Percentiles rank a stretch among this genome's conserved stretches.
These are phyloP conservation scores for Massospora cicadina DNA, from an alignment of 371 early-diverging fungal species.

Conservation along the genomic window DNA sequence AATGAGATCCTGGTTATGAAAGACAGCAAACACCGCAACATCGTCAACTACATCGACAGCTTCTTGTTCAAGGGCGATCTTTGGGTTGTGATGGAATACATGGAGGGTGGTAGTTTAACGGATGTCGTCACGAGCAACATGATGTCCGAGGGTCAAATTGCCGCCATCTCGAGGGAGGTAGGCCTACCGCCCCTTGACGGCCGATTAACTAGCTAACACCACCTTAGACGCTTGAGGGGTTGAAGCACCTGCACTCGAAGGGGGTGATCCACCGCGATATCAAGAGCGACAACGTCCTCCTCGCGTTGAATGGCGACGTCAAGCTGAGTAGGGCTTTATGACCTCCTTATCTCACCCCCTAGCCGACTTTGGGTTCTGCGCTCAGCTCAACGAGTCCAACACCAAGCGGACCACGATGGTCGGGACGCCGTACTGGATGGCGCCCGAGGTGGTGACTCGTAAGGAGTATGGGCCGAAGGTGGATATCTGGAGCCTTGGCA, in stretches of 20 bases:
- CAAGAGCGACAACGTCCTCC: constrained; percentile 89
- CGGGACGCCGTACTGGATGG: constrained; percentile 92
- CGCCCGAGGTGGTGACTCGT: constrained; percentile 85
- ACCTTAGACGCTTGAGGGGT: constrained; percentile 58
- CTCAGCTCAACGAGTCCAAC: constrained; percentile 61
- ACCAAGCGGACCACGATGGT: constrained; percentile 80
- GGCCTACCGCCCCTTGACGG: not conserved
- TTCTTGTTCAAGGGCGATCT: constrained; percentile 75
- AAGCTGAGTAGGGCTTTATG: constrained; percentile 52
- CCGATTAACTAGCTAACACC: not conserved
- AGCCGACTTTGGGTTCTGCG: constrained; percentile 93
- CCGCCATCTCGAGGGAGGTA: constrained; percentile 73
- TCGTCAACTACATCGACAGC: constrained; percentile 91
- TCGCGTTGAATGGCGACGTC: constrained; percentile 71
- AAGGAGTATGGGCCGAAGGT: constrained; percentile 88
- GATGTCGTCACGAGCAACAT: constrained; percentile 78
- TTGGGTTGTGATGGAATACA: constrained; percentile 94
- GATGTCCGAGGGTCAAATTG: constrained; percentile 92
- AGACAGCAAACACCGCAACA: constrained; percentile 75
- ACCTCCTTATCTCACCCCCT: constrained; percentile 1
- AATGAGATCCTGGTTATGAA: constrained; percentile 93
- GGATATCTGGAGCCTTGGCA: constrained; percentile 96
- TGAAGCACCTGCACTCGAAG: constrained; percentile 80
- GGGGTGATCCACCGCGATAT: constrained; percentile 95
- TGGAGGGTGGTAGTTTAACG: constrained; percentile 90